Evolutionary conservation across 2,329 filamentous ascomycete species (phyloP), one percentile per base, ranked within the genome.

Genomic region (Aspergillus flavus): DNA sequence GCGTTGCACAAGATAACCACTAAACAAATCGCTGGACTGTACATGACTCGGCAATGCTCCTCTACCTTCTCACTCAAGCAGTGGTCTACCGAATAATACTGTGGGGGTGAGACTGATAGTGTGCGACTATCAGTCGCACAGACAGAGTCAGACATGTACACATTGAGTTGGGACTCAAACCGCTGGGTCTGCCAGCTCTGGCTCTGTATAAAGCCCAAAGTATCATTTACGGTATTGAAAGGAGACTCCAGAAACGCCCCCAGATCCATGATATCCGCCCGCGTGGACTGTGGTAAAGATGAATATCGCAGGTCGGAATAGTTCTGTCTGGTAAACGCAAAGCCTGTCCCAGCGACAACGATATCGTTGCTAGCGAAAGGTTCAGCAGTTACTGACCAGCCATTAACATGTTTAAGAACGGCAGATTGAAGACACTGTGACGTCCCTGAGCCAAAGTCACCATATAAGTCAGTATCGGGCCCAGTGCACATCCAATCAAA

Each of bases 1-100:
- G 68, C 2, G 61, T 74, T 75, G 62, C 68, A 73, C 12, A 58
- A 23, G 28, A 74, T 70, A 4, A 75, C 69, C 36, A 69, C 55
- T 6, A 69, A 30, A 39, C 68, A 62, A 16, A 73, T 66, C 10
- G 52, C 54, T 12, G 61, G 62, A 30, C 64, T 70, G 53, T 69
- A 69, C 19, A 64, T 52, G 11, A 73, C 41, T 46, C 64, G 34
- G 36, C 73, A 75, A 1, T 62, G 43, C 39, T 74, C 71, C 2
- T 68, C 54, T 0, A 65, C 64, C 10, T 55, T 32, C 55, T 72
- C 59, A 28, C 65, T 64, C 3, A 75, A 30, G 55, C 73, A 76
- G 43, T 73, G 66, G 11, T 69, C 53, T 46, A 65, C 34, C 14
- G 39, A n/a, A 41, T 41, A 41, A 41, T 41, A 19, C 36, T 41